A percentile compares a stretch with the other conserved stretches of the same genome.
These are phyloP conservation scores for Oropetium thomaeum DNA, from an alignment of 176 grass and related monocot species.

Conservation along the genomic window DNA sequence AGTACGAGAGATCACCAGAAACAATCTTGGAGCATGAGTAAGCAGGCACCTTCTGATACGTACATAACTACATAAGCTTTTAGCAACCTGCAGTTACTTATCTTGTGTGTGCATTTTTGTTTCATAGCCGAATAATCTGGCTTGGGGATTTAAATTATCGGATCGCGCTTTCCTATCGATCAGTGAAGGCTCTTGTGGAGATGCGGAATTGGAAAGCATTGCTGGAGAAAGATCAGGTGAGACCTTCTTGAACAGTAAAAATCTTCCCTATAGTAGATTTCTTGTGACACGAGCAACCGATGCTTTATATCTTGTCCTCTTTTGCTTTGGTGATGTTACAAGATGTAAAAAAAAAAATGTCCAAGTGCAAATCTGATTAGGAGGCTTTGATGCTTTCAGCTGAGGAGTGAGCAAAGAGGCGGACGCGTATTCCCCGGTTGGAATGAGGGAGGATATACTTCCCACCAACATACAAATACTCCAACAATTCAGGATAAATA, in stretches of 20 bases:
- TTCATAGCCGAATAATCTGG: slow-evolving; percentile 73
- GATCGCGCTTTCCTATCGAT: slow-evolving; percentile 82
- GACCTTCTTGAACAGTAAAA: not conserved
- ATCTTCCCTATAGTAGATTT: slow-evolving; percentile 31
- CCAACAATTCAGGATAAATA: slow-evolving; percentile 88
- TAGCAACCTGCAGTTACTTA: not conserved
- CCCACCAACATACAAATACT: slow-evolving; percentile 93
- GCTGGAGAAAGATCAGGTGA: slow-evolving; percentile 92
- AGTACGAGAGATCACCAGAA: slow-evolving; percentile 70
- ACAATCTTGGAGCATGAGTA: slow-evolving; percentile 88
- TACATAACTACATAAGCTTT: not conserved
- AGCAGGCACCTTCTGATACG: slow-evolving; percentile 10
- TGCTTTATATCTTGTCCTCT: slow-evolving; percentile 36
- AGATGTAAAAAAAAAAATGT: slow-evolving; percentile 1
- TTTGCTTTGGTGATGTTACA: slow-evolving; percentile 24
- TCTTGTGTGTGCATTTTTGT: not conserved
- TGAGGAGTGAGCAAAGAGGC: slow-evolving; percentile 69
- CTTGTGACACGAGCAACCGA: slow-evolving; percentile 32
- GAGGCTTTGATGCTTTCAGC: slow-evolving; percentile 41
- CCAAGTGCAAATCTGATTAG: not conserved
- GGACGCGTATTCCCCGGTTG: slow-evolving; percentile 70
- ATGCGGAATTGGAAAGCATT: slow-evolving; percentile 96
- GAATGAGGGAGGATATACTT: slow-evolving; percentile 93
- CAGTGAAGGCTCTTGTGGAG: slow-evolving; percentile 83
- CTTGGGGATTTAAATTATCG: slow-evolving; percentile 87